Percentiles rank a stretch among this genome's conserved stretches.
Evolutionary conservation across 768 basidiomycete genomes (phyloP).

Genomic region (Cystobasidium tubakii): DNA sequence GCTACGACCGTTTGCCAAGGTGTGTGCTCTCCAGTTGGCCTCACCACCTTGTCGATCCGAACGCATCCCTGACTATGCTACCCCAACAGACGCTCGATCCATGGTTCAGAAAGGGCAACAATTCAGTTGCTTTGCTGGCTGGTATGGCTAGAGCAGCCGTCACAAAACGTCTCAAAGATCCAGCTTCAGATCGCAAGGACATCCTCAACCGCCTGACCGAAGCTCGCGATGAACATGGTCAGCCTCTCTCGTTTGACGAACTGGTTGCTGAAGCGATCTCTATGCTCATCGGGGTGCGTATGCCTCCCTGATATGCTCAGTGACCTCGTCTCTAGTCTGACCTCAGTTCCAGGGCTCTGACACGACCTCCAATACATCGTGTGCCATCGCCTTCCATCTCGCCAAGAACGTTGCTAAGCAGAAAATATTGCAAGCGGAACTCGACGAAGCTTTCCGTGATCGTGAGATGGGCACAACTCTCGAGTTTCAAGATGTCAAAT

Average conservation of each 20-base stretch:
- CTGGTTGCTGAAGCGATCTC: slow-evolving; percentile 66
- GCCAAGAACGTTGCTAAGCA: slow-evolving; percentile 64
- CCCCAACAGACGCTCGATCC: slow-evolving; percentile 50
- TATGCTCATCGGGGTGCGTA: slow-evolving; percentile 33
- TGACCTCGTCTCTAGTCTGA: background rate
- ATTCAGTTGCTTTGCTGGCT: slow-evolving; percentile 56
- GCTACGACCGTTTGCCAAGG: slow-evolving; percentile 53
- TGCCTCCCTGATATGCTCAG: background rate
- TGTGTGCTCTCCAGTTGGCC: background rate
- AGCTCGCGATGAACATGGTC: slow-evolving; percentile 69
- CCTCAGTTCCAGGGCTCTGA: slow-evolving; percentile 59
- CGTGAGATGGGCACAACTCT: slow-evolving; percentile 49
- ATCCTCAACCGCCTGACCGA: slow-evolving; percentile 71
- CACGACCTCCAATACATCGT: slow-evolving; percentile 88
- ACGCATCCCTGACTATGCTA: no score
- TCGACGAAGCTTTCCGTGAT: slow-evolving; percentile 56
- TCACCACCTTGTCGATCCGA: background rate
- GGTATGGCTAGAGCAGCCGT: slow-evolving; percentile 57
- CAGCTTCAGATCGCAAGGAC: slow-evolving; percentile 63
- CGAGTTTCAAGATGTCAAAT: slow-evolving; percentile 60
- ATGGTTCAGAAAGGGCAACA: slow-evolving; percentile 64
- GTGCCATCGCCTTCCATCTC: slow-evolving; percentile 79
- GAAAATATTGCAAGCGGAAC: slow-evolving; percentile 67
- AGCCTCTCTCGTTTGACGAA: slow-evolving; percentile 71
- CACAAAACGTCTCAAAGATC: slow-evolving; percentile 63